Percentiles rank a stretch among this genome's conserved stretches.
Evolutionary conservation across 2,329 filamentous ascomycete species (phyloP).

Genomic region (Aspergillus vadensis): DNA sequence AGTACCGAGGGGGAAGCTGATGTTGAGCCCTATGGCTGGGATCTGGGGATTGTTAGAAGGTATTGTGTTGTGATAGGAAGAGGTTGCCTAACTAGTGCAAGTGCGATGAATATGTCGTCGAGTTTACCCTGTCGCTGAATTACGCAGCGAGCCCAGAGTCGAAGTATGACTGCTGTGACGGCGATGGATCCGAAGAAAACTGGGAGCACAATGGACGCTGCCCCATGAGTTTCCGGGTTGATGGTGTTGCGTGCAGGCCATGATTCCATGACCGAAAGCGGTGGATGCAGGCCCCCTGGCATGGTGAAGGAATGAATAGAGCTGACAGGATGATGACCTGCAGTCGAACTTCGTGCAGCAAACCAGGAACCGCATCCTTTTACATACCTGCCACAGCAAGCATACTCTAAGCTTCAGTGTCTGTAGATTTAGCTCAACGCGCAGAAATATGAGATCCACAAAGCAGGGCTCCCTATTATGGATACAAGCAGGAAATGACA

Average conservation of each 20-base stretch:
- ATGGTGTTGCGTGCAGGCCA: constrained; percentile 8
- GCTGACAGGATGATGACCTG: neutral
- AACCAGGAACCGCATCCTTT: too few species aligned
- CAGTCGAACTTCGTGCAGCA: too few species aligned
- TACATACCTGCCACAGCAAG: neutral
- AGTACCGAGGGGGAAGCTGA: neutral
- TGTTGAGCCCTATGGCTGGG: neutral
- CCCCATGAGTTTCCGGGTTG: constrained; percentile 10
- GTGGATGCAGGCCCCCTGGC: constrained; percentile 9
- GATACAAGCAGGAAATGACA: too few species aligned
- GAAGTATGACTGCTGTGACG: neutral
- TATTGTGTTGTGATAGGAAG: neutral
- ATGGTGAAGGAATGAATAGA: neutral
- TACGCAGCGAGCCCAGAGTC: constrained; percentile 5
- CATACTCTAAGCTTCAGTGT: too few species aligned
- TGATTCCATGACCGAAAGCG: constrained; percentile 9
- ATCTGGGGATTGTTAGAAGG: neutral
- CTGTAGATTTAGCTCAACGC: too few species aligned
- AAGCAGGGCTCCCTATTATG: too few species aligned
- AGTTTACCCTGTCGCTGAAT: constrained; percentile 1
- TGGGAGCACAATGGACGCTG: neutral
- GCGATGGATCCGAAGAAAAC: constrained; percentile 1
- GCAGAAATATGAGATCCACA: too few species aligned
- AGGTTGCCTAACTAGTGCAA: neutral
- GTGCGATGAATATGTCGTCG: constrained; percentile 5